Evolutionary conservation across 805 yeast species (phyloP), one percentile per base, ranked within the genome.

Genomic region (Yarrowia sp.): DNA sequence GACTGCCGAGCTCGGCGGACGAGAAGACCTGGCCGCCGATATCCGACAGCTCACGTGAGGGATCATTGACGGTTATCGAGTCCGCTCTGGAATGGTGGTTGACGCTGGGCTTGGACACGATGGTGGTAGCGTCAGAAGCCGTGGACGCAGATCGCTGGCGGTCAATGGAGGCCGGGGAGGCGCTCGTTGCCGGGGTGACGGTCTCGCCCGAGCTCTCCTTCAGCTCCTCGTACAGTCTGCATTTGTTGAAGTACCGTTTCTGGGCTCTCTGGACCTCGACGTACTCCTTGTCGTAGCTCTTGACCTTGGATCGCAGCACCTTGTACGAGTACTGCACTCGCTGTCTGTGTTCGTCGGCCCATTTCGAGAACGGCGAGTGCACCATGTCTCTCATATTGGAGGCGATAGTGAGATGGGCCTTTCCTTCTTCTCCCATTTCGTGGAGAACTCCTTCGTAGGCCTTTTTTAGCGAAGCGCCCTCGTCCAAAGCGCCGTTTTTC

Each of bases 301-400:
- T 83, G 53, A 85, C 81, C 70, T 85, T 86, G 20, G 79, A 81
- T 61, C 79, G 77, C 47, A 91, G 77, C 6, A 82, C 80, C 68
- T 82, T 80, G 67, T 87, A 88, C 17, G 90, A 85, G 72, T 83
- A 85, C 46, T 84, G 86, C 1, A 91, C 83, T 56, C 96, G 79
- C 71, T 84, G 85, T 66, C 83, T 83, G 76, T 91, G 96, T 66
- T 88, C 92, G 17, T 79, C 80, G 49, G 92, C 83, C 96, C 96
- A 92, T 72, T 84, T 83, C 12, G 85, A 76, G 73, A 91, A 91
- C 0, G 96, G 97, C 30, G 81, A 82, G 63, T 89, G 74, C 0
- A 91, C 94, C 76, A 85, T 78, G 1, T 78, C 73, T 68, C 84
- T 83, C 69, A 91, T 87, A 70, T 84, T 85, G 5, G 83, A 80